Percentiles rank a stretch among this genome's conserved stretches.
These are phyloP conservation scores for Clavispora phyllophila DNA, from an alignment of 805 yeast genomes.

Conservation along the genomic window DNA sequence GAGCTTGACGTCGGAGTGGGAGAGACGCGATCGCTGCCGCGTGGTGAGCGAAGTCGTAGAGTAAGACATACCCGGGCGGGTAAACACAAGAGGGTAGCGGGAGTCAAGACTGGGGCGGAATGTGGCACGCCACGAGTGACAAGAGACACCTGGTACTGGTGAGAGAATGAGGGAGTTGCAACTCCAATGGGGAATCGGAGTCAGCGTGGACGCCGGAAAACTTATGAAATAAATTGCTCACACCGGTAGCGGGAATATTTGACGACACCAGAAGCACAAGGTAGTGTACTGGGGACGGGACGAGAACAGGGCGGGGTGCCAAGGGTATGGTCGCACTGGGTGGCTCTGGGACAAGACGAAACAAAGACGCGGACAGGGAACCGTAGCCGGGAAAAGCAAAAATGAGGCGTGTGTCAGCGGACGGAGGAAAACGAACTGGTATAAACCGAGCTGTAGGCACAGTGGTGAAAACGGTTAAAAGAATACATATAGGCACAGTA, in stretches of 20 bases:
- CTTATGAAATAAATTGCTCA: too few species aligned
- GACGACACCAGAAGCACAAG: too few species aligned
- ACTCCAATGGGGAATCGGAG: too few species aligned
- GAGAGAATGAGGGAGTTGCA: too few species aligned
- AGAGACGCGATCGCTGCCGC: slow-evolving; percentile 21
- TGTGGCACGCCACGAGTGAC: too few species aligned
- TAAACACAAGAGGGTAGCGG: background rate
- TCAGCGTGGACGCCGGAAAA: too few species aligned
- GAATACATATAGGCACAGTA: slow-evolving; percentile 1
- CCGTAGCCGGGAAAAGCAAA: background rate
- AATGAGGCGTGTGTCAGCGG: background rate
- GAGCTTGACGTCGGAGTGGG: slow-evolving; percentile 23
- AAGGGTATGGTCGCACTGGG: too few species aligned
- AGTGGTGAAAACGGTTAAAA: background rate
- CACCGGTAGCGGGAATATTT: too few species aligned
- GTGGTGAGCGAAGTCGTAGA: slow-evolving; percentile 1
- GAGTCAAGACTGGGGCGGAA: background rate
- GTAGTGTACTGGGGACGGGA: background rate
- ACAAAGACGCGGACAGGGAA: background rate
- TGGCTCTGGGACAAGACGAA: background rate
- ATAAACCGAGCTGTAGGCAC: background rate
- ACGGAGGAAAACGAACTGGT: background rate
- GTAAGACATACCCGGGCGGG: background rate
- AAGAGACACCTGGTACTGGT: too few species aligned
- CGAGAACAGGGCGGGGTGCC: too few species aligned